These are phyloP conservation scores for Pseudogymnoascus sp. DNA, from an alignment of 2,329 filamentous ascomycete genomes.

Conservation along the genomic window DNA sequence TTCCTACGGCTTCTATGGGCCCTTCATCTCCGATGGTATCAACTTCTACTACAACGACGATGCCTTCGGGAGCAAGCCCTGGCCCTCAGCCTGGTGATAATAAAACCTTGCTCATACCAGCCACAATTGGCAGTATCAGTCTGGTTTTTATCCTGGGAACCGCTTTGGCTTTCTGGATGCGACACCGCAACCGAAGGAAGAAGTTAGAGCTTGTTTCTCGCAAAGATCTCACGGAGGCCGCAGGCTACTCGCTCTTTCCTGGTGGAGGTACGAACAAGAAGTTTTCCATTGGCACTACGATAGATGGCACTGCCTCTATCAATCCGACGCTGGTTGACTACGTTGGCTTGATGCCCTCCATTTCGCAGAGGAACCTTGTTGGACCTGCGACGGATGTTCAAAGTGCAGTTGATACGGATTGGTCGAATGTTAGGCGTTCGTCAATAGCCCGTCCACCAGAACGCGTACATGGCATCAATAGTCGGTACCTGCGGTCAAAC, in stretches of 20 bases:
- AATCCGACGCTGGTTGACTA: not conserved
- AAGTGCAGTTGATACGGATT: not conserved
- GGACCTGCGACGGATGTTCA: not conserved
- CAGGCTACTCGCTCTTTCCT: not conserved
- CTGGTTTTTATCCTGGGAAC: not conserved
- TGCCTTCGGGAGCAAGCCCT: not conserved
- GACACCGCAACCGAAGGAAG: not conserved
- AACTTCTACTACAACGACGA: not conserved
- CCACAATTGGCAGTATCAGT: not conserved
- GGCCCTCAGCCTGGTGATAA: not conserved
- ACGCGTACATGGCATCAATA: not conserved
- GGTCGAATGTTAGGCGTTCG: not conserved
- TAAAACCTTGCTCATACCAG: not conserved
- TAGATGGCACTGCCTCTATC: not conserved
- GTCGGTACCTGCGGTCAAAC: not conserved
- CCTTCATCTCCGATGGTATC: not conserved
- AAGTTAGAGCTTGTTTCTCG: not conserved
- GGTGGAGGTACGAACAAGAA: not conserved
- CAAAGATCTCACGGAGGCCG: not conserved
- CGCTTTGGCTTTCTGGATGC: not conserved
- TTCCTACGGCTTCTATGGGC: not conserved
- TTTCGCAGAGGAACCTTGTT: not conserved
- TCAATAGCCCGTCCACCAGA: not conserved
- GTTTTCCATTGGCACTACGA: not conserved
- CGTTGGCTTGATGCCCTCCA: not conserved